These are phyloP conservation scores for Wickerhamiella alocasiicola DNA, from an alignment of 805 yeast species.

Conservation along the genomic window DNA sequence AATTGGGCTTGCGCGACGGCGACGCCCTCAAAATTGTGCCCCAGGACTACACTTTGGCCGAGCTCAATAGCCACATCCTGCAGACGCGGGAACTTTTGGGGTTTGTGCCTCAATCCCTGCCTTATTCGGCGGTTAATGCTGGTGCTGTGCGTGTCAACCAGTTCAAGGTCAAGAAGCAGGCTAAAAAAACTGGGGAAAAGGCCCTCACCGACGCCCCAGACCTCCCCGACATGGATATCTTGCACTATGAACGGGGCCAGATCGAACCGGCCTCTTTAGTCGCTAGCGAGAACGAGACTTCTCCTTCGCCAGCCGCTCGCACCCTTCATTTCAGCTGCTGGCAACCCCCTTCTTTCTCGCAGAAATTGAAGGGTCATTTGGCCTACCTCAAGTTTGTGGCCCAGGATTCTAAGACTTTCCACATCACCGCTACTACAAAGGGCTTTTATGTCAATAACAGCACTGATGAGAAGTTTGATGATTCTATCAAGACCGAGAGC, in stretches of 20 bases:
- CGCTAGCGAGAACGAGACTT: conserved; percentile 13
- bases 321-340: conserved; percentile 67
- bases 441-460: conserved; percentile 75
- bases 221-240: conserved; percentile 15
- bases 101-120: conserved; percentile 27
- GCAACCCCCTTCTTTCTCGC: conserved; percentile 69
- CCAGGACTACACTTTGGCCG: conserved; percentile 46
- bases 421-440: conserved; percentile 62
- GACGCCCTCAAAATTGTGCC: conserved; percentile 38
- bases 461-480: conserved; percentile 57
- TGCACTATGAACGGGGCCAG: conserved; percentile 11
- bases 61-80: conserved; percentile 49
- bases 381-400: conserved; percentile 65
- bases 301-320: conserved; percentile 31
- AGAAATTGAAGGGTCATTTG: conserved; percentile 60
- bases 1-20: conserved; percentile 26
- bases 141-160: conserved; percentile 21
- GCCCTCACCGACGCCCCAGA: conserved; percentile 14
- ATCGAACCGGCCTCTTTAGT: conserved; percentile 7
- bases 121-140: conserved; percentile 20
- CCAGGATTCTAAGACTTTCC: conserved; percentile 65
- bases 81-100: conserved; percentile 52
- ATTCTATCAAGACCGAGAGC: conserved; percentile 31
- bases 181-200: conserved; percentile 11
- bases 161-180: conserved; percentile 21